Evolutionary conservation across 1,139 yeast species (phyloP), one percentile per base, ranked within the genome.

Genomic region (Kurtzmaniella quercitrusa): DNA sequence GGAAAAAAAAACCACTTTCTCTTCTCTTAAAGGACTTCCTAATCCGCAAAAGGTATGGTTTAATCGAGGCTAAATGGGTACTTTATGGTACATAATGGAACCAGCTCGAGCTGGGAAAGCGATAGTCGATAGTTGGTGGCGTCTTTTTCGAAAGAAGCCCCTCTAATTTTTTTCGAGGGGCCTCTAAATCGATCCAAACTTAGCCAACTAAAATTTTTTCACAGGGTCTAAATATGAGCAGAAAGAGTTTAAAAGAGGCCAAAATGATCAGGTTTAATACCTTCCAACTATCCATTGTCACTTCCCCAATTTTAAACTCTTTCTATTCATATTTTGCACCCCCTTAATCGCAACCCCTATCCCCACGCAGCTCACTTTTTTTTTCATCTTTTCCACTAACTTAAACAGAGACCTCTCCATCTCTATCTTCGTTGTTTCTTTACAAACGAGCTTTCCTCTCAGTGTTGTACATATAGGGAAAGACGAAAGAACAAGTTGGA

Each of bases 401-500:
- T 30, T 14, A 30, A 16, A 30, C 34, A 30, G 34, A 14, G 34
- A 30, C 18, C 34, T 30, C 5, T 30, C 4, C 17, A 30, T 16
- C 30, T 26, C 30, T 26, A 26, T 26, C 30, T 30, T 30, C 34
- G 16, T 30, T 30, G 18, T 30, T 14, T 30, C 34, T 14, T 14
- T 14, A 16, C 16, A 14, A 30, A 30, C 4, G 23, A 19, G 26
- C 15, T 34, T 34, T 34, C 22, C 37, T 34, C 37, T 34, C 22
- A n/a, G 16, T 34, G 12, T 19, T 20, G 15, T 19, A 18, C 22
- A n/a, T 34, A 34, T 34, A 34, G 37, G 37, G 37, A 34, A 34
- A 34, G 37, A 34, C 37, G 37, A 34, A 34, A 19, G 37, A 34
- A 20, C 37, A 34, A 34, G 37, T 30, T 34, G 37, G 17, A 18